Evolutionary conservation across 768 basidiomycete genomes (phyloP), one percentile per base, ranked within the genome.

Genomic region (Suillus spraguei): DNA sequence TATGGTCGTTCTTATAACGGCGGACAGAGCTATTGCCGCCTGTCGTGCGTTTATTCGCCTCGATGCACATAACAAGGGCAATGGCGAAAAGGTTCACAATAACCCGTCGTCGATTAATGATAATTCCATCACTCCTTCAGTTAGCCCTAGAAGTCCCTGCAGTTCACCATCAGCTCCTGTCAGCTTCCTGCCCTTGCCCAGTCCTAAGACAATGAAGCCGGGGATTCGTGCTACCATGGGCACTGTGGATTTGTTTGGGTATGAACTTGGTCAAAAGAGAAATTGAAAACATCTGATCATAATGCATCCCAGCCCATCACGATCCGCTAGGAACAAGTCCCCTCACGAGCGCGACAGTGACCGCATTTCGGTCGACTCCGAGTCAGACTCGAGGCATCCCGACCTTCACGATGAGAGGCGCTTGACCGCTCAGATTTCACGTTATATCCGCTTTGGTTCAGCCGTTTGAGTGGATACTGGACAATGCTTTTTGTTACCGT

Each of bases 11-110:
- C 41, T 41, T 41, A 24, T 56, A 59, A 50, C 33, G 61, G 33
- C 13, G 9, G n/a, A 9, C 62, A 76, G 73, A 16, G 63, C 85
- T 9, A 86, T 88, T 60, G 87, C 88, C 24, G 85, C 89, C 35
- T 87, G 87, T 71, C 83, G 89, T 50, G 83, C 87, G 35, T 89
- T 90, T 52, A 87, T 89, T 71, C 81, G 87, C 64, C 78, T 91
- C 28, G 81, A 85, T 42, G 86, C 87, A 60, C 87, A 85, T 66
- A 82, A 77, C 66, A 49, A 76, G 68, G 61, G 55, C 55, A 28
- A 28, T 17, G 10, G 41, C 24, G 36, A 42, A 8, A 41, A 41
- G 17, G 28, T 8, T 41, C 56, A 14, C 39, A 58, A 58, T 20
- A 58, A 69, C 59, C 58, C 32, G 39, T 13, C 28, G 5, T 22